Evolutionary conservation across 495 filamentous ascomycete species (phyloP), one percentile per base, ranked within the genome.

Genomic region (Extremus antarcticus): DNA sequence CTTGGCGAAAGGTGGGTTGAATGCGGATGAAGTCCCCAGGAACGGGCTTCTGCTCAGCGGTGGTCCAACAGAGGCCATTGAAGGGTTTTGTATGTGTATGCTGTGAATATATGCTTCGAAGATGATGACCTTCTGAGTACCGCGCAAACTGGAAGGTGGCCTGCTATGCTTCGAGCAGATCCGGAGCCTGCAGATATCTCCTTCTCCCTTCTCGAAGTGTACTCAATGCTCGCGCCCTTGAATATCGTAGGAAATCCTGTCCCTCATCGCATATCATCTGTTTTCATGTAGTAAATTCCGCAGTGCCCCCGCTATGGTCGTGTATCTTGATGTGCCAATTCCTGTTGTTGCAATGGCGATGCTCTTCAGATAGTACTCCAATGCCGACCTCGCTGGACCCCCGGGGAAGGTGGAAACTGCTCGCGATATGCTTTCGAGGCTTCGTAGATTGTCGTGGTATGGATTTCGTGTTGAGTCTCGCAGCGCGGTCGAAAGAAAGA

Each of bases 61-160:
- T 40, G 65, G 63, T 8, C 58, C 57, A 19, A 63, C 58, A 25
- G 66, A 64, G 13, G 68, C 66, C 68, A 70, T 70, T 40, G 49
- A 59, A 7, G 20, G 4, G 11, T 48, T 10, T 23, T n/a, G 41
- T 45, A n/a, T 17, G 7, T 17, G 41, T 45, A n/a, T 4, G n/a
- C n/a, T n/a, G n/a, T n/a, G n/a, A n/a, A n/a, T n/a, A n/a, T n/a
- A n/a, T n/a, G n/a, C n/a, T n/a, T n/a, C n/a, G n/a, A n/a, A n/a
- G n/a, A n/a, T n/a, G n/a, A n/a, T n/a, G n/a, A n/a, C n/a, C n/a
- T n/a, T n/a, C n/a, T n/a, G n/a, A n/a, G n/a, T n/a, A n/a, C n/a
- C n/a, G n/a, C n/a, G n/a, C n/a, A n/a, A n/a, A n/a, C n/a, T n/a
- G n/a, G n/a, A n/a, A n/a, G n/a, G n/a, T n/a, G n/a, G n/a, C n/a